A percentile compares a stretch with the other conserved stretches of the same genome.
These are phyloP conservation scores for Colletotrichum lindemuthianum DNA, from an alignment of 2,329 filamentous ascomycete species.

Conservation along the genomic window DNA sequence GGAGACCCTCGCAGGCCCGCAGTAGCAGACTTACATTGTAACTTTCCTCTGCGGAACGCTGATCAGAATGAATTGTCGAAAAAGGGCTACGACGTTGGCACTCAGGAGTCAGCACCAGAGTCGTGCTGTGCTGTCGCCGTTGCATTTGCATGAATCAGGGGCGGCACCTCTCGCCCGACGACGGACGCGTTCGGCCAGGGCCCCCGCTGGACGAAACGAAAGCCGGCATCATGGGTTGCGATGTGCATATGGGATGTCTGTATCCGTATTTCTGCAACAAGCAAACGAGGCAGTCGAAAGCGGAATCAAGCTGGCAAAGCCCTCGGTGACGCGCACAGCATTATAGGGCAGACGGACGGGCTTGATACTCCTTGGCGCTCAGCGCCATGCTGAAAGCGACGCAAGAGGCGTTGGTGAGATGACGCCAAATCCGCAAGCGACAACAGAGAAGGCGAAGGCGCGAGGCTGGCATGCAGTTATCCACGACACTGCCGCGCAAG, in stretches of 20 bases:
- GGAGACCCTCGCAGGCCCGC: conserved; percentile 7
- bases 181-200: conserved; percentile 24
- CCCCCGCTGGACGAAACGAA: conserved; percentile 22
- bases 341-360: conserved; percentile 10
- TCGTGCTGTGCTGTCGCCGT: conserved; percentile 15
- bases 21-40: conserved; percentile 19
- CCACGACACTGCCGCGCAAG: background rate
- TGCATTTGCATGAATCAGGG: conserved; percentile 33
- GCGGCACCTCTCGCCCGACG: conserved; percentile 4
- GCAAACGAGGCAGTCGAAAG: conserved; percentile 17
- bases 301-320: conserved; percentile 26
- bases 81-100: background rate
- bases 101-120: conserved; percentile 10
- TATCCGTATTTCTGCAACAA: background rate
- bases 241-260: conserved; percentile 18
- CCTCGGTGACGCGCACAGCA: background rate
- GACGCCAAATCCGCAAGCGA: conserved; percentile 23
- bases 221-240: conserved; percentile 31
- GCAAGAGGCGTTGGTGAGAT: conserved; percentile 10
- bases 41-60: conserved; percentile 16
- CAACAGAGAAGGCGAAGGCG: conserved; percentile 3
- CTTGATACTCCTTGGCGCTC: conserved; percentile 17
- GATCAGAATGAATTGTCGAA: conserved; percentile 21
- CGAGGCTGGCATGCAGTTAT: conserved; percentile 3
- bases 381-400: conserved; percentile 26